Base-by-base conservation (phyloP, 73 alveolate species). In the Breviolum minutum region DNA sequence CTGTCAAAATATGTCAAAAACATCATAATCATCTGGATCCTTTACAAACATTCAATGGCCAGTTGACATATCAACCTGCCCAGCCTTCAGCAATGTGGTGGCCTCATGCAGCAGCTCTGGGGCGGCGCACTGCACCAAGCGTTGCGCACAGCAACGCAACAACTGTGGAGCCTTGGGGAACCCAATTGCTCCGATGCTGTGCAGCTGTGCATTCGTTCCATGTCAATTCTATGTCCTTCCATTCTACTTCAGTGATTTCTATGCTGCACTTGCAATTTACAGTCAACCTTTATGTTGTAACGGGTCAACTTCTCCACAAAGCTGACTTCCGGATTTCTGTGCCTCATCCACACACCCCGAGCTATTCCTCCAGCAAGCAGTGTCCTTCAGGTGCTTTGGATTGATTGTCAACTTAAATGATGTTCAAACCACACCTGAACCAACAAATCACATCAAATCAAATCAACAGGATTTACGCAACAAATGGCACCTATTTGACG, bases 71-170 rank as follows among this genome's bases (percentile, higher is more conserved):
- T 40, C 54, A 40, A 40, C 54, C 54, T 29, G 8, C 63, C 87
- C 29, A 66, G 3, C 90, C 90, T 81, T 30, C 63, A 81, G 90
- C 70, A 81, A 16, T 10, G 90, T 54, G 10, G 76, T 24, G 93
- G 93, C 93, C 63, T 84, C 93, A 62, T 60, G 93, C 93, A 84
- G 61, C 76, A 60, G 74, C 93, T n/a, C 61, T 8, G 93, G 93
- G 70, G 60, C 71, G 10, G 29, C 40, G 20, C 24, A 16, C 70
- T 81, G 90, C 90, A 22, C 69, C 90, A 81, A 22, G 71, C 90
- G 90, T 32, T 81, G 71, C 71, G 93, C 93, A n/a, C 60, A 17
- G 77, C 93, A 60, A 61, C 93, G 93, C 93, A 84, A 74, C 74
- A 84, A 61, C 76, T 84, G 93, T 22, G 76, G 76, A 40, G 93